Evolutionary conservation across 805 yeast species (phyloP).

Genomic region (Candida tibetensis): DNA sequence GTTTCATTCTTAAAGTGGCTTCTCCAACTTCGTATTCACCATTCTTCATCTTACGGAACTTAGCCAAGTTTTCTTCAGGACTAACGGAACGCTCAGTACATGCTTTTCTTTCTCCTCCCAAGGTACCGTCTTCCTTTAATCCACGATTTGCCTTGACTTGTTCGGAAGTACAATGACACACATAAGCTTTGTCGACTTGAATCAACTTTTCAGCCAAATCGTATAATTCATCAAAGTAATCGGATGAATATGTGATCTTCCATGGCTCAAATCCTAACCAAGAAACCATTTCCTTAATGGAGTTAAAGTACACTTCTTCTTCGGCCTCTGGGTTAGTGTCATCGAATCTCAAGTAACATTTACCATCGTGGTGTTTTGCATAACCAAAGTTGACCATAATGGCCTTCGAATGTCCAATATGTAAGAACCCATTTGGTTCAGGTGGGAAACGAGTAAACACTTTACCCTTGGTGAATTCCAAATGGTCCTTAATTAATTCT

Average conservation of each 20-base stretch:
- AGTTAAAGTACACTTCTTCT: constrained; percentile 83
- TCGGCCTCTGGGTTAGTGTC: constrained; percentile 99
- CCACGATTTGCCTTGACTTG: constrained; percentile 91
- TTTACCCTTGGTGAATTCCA: constrained; percentile 71
- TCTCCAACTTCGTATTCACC: constrained; percentile 87
- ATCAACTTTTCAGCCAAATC: constrained; percentile 84
- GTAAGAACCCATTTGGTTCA: constrained; percentile 96
- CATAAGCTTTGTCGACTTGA: constrained; percentile 71
- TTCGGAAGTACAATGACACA: constrained; percentile 91
- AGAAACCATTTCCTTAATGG: constrained; percentile 77
- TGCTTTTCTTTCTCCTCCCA: constrained; percentile 88
- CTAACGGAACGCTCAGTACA: constrained; percentile 73
- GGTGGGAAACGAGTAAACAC: constrained; percentile 97
- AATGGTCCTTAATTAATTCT: constrained; percentile 77
- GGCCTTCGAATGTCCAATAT: constrained; percentile 97
- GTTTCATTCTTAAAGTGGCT: constrained; percentile 96
- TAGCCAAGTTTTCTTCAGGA: constrained; percentile 68
- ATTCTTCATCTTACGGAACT: constrained; percentile 88
- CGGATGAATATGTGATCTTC: constrained; percentile 94
- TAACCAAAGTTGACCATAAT: constrained; percentile 97
- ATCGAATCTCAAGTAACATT: constrained; percentile 89
- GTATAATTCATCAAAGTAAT: constrained; percentile 87
- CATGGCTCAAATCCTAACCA: constrained; percentile 97
- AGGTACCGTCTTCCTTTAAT: constrained; percentile 83
- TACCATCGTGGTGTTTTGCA: constrained; percentile 82